These are phyloP conservation scores for Pythium periplocum DNA, from an alignment of 352 stramenopile genomes.

Conservation along the genomic window DNA sequence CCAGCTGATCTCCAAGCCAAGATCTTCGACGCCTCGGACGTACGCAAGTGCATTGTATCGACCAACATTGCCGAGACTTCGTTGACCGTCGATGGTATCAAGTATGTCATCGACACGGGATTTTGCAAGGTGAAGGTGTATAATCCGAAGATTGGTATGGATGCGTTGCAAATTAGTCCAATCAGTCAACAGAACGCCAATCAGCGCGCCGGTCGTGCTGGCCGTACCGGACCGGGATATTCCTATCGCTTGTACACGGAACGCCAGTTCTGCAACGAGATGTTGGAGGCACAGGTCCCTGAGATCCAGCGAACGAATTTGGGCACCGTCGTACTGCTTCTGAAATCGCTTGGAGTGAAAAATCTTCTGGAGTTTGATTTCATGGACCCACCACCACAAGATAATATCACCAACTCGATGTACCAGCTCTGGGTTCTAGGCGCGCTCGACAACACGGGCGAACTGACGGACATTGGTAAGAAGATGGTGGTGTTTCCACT, in stretches of 20 bases:
- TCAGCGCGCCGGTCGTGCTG: constrained; percentile 93
- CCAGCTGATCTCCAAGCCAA: constrained; percentile 97
- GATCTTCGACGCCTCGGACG: constrained; percentile 95
- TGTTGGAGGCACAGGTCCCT: constrained; percentile 96
- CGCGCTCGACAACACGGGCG: constrained; percentile 96
- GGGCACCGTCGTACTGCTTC: constrained; percentile 95
- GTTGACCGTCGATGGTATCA: constrained; percentile 96
- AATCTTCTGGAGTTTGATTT: constrained; percentile 98
- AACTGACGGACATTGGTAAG: constrained; percentile 93
- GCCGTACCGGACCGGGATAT: constrained; percentile 86
- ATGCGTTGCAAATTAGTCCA: constrained; percentile 93
- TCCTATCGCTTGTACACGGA: constrained; percentile 98
- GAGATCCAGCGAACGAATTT: constrained; percentile 99
- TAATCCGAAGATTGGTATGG: constrained; percentile 99
- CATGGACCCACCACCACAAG: constrained; percentile 96
- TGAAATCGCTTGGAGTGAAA: constrained; percentile 97
- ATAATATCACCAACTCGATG: constrained; percentile 98
- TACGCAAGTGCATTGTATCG: constrained; percentile 96
- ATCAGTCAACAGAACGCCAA: constrained; percentile 98
- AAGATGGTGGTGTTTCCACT: constrained; percentile 99
- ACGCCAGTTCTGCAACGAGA: constrained; percentile 94
- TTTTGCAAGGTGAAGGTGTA: constrained; percentile 99
- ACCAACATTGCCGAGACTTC: constrained; percentile 98
- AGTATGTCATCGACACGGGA: constrained; percentile 97
- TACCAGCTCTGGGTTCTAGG: constrained; percentile 99